Evolutionary conservation across 257 asterid genomes (phyloP).

Genomic region (Solanum sitiens): DNA sequence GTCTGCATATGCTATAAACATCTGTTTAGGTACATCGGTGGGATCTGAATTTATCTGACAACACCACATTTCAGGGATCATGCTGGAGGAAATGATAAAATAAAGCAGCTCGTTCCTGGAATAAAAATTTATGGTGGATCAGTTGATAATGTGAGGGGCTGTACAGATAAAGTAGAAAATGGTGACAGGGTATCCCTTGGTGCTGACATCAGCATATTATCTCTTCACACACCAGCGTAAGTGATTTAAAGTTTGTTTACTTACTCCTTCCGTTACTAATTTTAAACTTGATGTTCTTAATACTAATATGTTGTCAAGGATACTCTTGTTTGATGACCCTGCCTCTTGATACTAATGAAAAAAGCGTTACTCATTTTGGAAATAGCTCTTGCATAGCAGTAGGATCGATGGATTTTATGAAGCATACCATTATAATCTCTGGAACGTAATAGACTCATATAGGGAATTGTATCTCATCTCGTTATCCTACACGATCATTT

Average conservation of each 20-base stretch:
- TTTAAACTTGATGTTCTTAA: neutral
- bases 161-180: constrained; percentile 68
- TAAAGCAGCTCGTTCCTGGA: constrained; percentile 67
- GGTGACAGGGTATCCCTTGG: constrained; percentile 81
- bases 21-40: neutral
- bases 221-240: constrained; percentile 87
- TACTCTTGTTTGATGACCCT: neutral
- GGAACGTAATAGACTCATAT: neutral
- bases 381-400: neutral
- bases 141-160: constrained; percentile 67
- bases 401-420: neutral
- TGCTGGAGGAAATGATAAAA: constrained; percentile 94
- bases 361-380: neutral
- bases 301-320: neutral
- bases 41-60: neutral
- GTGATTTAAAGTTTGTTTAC: neutral
- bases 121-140: constrained; percentile 83
- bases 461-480: neutral
- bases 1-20: neutral
- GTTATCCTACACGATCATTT: neutral
- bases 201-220: constrained; percentile 42
- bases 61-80: constrained; percentile 59
- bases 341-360: neutral
- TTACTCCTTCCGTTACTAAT: neutral
- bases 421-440: neutral